Conservation (phyloP, 371 early-diverging fungal species). For the Rhizopus stolonifer region DNA sequence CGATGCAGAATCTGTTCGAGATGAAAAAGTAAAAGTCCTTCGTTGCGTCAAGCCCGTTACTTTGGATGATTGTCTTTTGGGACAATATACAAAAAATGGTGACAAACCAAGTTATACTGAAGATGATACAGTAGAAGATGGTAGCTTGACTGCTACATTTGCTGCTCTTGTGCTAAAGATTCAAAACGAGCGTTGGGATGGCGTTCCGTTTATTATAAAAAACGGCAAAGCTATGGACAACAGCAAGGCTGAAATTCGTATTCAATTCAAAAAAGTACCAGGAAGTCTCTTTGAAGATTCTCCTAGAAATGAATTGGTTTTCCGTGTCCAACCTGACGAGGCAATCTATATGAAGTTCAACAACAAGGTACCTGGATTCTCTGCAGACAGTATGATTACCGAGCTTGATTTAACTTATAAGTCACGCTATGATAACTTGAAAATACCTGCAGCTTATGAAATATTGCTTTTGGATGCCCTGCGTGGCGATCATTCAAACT, state of each 20-base stretch:
- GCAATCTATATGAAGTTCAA: conserved; percentile 95
- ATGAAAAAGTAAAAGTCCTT: conserved; percentile 88
- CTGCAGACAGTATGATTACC: conserved; percentile 68
- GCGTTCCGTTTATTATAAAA: conserved; percentile 95
- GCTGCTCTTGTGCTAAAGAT: conserved; percentile 86
- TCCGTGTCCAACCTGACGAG: conserved; percentile 92
- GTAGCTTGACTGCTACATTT: conserved; percentile 85
- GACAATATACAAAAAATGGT: conserved; percentile 85
- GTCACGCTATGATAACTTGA: conserved; percentile 76
- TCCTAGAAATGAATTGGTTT: conserved; percentile 92
- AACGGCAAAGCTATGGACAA: conserved; percentile 94
- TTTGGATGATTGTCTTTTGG: conserved; percentile 78
- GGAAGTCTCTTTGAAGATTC: conserved; percentile 70
- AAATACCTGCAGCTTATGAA: conserved; percentile 97
- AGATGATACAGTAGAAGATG: conserved; percentile 80
- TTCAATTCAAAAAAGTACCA: conserved; percentile 91
- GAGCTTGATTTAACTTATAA: conserved; percentile 92
- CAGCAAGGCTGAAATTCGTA: conserved; percentile 88
- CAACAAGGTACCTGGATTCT: conserved; percentile 86
- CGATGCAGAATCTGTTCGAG: conserved; percentile 84
- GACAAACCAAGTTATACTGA: conserved; percentile 87
- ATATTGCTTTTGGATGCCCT: conserved; percentile 87
- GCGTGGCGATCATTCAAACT: conserved; percentile 92
- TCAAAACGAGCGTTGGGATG: conserved; percentile 93
- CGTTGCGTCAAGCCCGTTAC: conserved; percentile 73